Percentiles rank a stretch among this genome's conserved stretches.
phyloP scores from a whole-genome alignment of 1,284 basidiomycete genomes.

The Rugosomyces carneus region DNA sequence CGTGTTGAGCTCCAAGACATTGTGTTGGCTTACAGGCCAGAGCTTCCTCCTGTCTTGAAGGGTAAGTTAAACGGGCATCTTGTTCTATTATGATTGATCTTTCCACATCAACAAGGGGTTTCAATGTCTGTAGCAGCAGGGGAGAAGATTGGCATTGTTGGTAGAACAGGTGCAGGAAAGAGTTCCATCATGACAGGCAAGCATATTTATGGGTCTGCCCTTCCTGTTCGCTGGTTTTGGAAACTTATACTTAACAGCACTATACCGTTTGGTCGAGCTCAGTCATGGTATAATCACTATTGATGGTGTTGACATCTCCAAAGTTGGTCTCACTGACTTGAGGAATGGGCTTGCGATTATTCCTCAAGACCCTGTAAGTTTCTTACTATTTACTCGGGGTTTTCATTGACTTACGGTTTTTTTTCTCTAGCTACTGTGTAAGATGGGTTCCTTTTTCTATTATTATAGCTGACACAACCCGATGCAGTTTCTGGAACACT shows the following conservation, averaged over 20 bases:
- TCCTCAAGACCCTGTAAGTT: conserved; percentile 48
- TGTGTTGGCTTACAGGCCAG: conserved; percentile 46
- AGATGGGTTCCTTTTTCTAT: too few species aligned
- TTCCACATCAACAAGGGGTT: conserved; percentile 47
- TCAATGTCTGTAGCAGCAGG: too few species aligned
- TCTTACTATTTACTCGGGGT: too few species aligned
- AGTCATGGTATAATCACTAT: too few species aligned
- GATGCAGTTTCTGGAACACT: too few species aligned
- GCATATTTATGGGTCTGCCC: too few species aligned
- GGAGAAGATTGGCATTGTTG: conserved; percentile 78
- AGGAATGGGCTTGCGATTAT: conserved; percentile 48
- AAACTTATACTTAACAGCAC: too few species aligned
- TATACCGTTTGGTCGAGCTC: too few species aligned
- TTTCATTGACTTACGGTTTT: too few species aligned
- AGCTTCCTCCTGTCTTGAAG: conserved; percentile 47
- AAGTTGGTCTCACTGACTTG: conserved; percentile 43
- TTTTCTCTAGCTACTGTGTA: too few species aligned
- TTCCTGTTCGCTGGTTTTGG: too few species aligned
- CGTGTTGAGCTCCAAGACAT: conserved; percentile 58
- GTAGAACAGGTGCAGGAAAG: conserved; percentile 54
- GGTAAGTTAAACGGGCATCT: conserved; percentile 48
- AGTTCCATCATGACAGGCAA: too few species aligned
- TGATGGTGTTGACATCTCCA: conserved; percentile 43
- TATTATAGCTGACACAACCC: conserved; percentile 22
- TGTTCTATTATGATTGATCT: conserved; percentile 48